Evolutionary conservation across 768 basidiomycete species (phyloP), one percentile per base, ranked within the genome.

Genomic region (Mycena filopes): DNA sequence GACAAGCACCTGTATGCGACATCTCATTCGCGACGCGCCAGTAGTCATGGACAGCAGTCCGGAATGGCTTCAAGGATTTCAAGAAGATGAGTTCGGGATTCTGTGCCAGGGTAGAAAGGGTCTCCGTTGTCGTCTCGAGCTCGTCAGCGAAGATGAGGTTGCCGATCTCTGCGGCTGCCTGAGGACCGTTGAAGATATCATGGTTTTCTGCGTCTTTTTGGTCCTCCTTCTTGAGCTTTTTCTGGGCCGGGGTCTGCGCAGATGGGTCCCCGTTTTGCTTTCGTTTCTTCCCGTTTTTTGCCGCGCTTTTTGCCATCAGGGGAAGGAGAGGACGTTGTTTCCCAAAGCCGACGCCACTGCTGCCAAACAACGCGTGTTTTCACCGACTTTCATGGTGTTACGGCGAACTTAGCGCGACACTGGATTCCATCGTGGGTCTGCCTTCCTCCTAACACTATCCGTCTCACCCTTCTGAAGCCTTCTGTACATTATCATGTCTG

Each of bases 61-160:
- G 77, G 51, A 80, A 78, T 23, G 76, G 72, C 62, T 80, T 79
- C 36, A 80, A 57, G 3, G 75, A 68, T 55, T 78, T 77, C 13
- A 75, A 63, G 2, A 70, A 67, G n/a, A 79, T 76, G 28, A 80
- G 63, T 3, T 67, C 54, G 0, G 79, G 79, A 47, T 80, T 76
- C 59, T 73, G 67, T 7, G 76, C 71, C 9, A 80, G 71, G 1
- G 73, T 63, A 0, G 45, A 54, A 11, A 80, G 74, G 1, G 77
- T 79, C 8, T 80, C 79, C 18, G 78, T 79, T 3, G 78, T 79
- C 48, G 76, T 79, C 60, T 80, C 79, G 41, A 80, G 71, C 55
- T 80, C 79, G 41, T 80, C 79, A 46, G 71, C 71, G 51, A 70
- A 77, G 13, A 80, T 62, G 16, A 79, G 67, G 23, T 75, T 73